Base-by-base conservation (phyloP, 805 yeast species). In the Zygosaccharomyces gambellarensis region DNA sequence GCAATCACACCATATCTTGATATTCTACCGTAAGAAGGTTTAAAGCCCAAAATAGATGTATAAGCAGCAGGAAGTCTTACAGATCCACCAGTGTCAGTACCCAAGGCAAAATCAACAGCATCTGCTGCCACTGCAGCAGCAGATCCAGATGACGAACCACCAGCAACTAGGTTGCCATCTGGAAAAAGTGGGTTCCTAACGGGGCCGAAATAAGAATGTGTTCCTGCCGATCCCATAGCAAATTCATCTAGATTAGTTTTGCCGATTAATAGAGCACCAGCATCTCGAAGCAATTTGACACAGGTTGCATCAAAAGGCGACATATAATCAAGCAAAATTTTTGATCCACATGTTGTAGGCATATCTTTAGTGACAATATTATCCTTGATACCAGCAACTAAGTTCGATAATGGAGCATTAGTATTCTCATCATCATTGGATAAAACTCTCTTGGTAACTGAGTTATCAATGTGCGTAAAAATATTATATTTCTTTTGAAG, bases 81-180 rank as follows among this genome's bases (percentile, higher is more conserved):
- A 0, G 97, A 89, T 0, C 99, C 99, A 4, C 99, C 99, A 0
- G 99, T 94, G 60, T 94, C 99, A 0, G 98, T 87, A 0, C 99
- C 99, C 32, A 94, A 67, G 1, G 95, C 79, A 58, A 87, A 82
- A 62, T 85, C 88, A 1, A 58, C 65, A 53, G 81, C 61, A 1
- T 71, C 83, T 0, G 84, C 78, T 1, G 92, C 84, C 1, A 92
- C 96, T 0, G 95, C 87, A 0, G 96, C 96, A 0, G 98, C 98
- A 34, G 94, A 80, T 0, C 99, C 99, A 17, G 98, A 97, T 5
- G 96, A 88, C 0, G 97, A 90, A 0, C 99, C 99, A 10, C 99
- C 99, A 2, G 85, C 74, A 1, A 80, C 69, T 36, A 77, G 67
- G 17, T 67, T 65, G 3, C 55, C 55, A 14, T 59, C 55, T 0